A percentile compares a stretch with the other conserved stretches of the same genome.
Conservation (phyloP, 2,329 filamentous ascomycete genomes). For the Penicillium sp. region DNA sequence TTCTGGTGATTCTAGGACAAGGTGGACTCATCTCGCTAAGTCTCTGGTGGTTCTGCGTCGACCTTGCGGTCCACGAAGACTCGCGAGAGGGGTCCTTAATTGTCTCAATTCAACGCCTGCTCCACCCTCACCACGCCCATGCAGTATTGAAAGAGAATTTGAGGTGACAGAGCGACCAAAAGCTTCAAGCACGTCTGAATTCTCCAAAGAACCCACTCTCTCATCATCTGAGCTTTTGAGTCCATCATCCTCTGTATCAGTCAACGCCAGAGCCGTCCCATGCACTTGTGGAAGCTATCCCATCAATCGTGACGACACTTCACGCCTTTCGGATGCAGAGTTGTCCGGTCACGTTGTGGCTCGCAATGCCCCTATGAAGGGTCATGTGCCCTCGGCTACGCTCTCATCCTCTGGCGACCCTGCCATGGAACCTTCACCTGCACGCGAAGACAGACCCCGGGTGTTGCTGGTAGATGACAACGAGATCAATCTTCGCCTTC, state of each 20-base stretch:
- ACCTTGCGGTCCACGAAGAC: neutral
- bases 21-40: neutral
- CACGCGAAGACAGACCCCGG: slow-evolving; percentile 9
- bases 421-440: neutral
- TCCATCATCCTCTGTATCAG: neutral
- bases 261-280: neutral
- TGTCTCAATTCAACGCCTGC: neutral
- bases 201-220: neutral
- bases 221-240: neutral
- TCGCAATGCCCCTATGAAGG: neutral
- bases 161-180: neutral
- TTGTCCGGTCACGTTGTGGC: neutral
- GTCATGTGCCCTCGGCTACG: neutral
- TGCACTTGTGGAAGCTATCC: neutral
- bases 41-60: neutral
- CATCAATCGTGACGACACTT: neutral
- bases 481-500: slow-evolving; percentile 41
- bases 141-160: neutral
- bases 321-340: neutral
- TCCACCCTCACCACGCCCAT: too few relatives aligned
- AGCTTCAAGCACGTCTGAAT: neutral
- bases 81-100: neutral
- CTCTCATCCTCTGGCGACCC: neutral
- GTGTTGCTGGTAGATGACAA: slow-evolving; percentile 47
- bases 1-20: neutral